A percentile compares a stretch with the other conserved stretches of the same genome.
Conservation (phyloP, 2,329 filamentous ascomycete genomes). For the Alternaria tenuissima region DNA sequence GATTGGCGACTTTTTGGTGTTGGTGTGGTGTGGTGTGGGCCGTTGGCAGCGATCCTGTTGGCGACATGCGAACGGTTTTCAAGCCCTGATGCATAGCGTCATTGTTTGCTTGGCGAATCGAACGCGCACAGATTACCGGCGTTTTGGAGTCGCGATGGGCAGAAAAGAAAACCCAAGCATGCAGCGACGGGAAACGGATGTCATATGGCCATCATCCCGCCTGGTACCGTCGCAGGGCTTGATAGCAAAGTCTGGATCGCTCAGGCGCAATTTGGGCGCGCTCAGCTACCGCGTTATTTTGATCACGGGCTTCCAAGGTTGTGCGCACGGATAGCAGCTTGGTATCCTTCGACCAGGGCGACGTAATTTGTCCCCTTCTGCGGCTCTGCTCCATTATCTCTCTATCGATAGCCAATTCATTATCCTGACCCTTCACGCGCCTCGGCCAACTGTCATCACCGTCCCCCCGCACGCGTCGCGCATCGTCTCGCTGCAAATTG, state of each 20-base stretch:
- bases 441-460: constrained; percentile 10
- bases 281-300: constrained; percentile 9
- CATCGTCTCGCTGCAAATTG: background rate
- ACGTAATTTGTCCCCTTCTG: constrained; percentile 26
- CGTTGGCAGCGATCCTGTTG: constrained; percentile 18
- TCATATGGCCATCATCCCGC: background rate
- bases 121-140: background rate
- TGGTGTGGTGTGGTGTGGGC: constrained; percentile 15
- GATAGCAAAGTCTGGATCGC: background rate
- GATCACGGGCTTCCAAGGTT: background rate
- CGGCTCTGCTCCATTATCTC: constrained; percentile 25
- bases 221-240: background rate
- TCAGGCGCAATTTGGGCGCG: background rate
- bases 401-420: constrained; percentile 26
- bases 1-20: constrained; percentile 17
- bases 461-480: constrained; percentile 19
- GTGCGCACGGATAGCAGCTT: constrained; percentile 19
- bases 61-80: constrained; percentile 23
- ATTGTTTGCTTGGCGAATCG: constrained; percentile 18
- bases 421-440: constrained; percentile 9
- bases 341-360: constrained; percentile 6
- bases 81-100: constrained; percentile 16
- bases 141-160: background rate
- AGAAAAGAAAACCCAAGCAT: background rate
- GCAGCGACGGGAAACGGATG: background rate